A percentile compares a stretch with the other conserved stretches of the same genome.
Conservation (phyloP, 2,329 filamentous ascomycete genomes). For the Sclerotinia minor region DNA sequence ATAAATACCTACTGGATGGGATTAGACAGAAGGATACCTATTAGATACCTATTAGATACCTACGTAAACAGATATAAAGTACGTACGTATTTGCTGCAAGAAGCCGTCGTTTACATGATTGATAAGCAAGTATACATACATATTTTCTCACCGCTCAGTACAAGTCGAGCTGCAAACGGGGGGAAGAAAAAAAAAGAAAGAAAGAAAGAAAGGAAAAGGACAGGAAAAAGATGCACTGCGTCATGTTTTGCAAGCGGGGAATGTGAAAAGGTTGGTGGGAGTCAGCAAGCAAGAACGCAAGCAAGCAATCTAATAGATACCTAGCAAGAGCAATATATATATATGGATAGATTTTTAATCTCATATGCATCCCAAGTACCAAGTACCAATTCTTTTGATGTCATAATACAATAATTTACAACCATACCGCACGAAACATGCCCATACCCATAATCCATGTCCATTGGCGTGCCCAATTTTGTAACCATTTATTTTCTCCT, state of each 20-base stretch:
- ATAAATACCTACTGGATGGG: no score
- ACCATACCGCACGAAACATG: neutral
- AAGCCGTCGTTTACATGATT: neutral
- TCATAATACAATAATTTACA: constrained; percentile 26
- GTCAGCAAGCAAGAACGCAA: neutral
- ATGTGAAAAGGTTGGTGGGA: neutral
- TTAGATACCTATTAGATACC: no score
- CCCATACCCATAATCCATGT: constrained; percentile 6
- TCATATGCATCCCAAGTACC: constrained; percentile 13
- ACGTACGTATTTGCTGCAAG: neutral
- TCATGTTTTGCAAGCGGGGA: neutral
- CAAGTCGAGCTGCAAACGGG: neutral
- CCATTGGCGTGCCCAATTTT: neutral
- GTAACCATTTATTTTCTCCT: constrained; percentile 6
- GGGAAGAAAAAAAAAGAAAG: no score
- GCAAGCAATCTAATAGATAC: neutral
- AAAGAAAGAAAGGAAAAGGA: neutral
- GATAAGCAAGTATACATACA: neutral
- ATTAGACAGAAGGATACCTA: no score
- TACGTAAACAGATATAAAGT: neutral
- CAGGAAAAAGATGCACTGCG: neutral
- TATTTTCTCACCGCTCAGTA: neutral
- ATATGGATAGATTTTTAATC: neutral
- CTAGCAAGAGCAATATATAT: neutral
- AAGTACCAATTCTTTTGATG: neutral